phyloP scores from a whole-genome alignment of 352 stramenopile genomes.

The Phytophthora crassamura region DNA sequence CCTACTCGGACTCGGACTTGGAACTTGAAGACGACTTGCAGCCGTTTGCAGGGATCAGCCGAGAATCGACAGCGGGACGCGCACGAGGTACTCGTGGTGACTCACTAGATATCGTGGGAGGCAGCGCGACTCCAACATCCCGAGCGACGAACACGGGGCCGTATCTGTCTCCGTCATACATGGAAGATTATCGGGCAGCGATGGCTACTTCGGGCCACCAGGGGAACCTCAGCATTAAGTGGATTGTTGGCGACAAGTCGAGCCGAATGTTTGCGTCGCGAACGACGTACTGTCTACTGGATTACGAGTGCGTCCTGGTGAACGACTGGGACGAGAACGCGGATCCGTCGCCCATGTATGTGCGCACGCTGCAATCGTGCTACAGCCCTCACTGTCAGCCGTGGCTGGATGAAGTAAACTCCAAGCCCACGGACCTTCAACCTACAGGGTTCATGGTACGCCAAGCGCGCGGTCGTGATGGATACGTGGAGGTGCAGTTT shows the following conservation, averaged over 20 bases:
- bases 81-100: conserved; percentile 33
- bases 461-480: conserved; percentile 46
- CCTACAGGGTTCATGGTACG: conserved; percentile 83
- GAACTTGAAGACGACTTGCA: conserved; percentile 43
- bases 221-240: conserved; percentile 77
- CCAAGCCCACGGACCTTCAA: conserved; percentile 58
- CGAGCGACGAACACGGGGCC: conserved; percentile 15
- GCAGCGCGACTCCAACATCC: conserved; percentile 9
- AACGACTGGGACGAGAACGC: conserved; percentile 75
- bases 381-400: conserved; percentile 68
- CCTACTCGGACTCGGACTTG: conserved; percentile 50
- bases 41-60: conserved; percentile 28
- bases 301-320: conserved; percentile 80
- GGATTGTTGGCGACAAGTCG: conserved; percentile 68
- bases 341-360: conserved; percentile 65
- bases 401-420: conserved; percentile 68
- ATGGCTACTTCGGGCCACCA: conserved; percentile 55
- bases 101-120: conserved; percentile 26
- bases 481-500: conserved; percentile 79
- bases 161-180: conserved; percentile 42
- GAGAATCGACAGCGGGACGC: conserved; percentile 26
- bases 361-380: conserved; percentile 72
- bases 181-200: conserved; percentile 53
- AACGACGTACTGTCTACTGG: conserved; percentile 69
- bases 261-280: conserved; percentile 74